Base-by-base conservation (phyloP, 257 asterid genomes). In the Verbena officinalis region DNA sequence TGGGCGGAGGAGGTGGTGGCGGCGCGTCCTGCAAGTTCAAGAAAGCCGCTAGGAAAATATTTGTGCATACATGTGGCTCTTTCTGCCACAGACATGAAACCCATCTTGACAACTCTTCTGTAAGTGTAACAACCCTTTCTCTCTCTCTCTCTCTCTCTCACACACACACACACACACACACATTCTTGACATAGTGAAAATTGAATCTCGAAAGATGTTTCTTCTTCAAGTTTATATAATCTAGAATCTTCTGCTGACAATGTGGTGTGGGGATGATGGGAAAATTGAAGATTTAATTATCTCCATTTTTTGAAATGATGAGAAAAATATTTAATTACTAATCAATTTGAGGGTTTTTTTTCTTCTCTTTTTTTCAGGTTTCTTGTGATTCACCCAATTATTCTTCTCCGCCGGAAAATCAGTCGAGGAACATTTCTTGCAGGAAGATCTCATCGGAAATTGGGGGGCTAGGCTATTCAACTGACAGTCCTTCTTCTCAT, bases 1-100 rank as follows among this genome's bases (percentile, higher is more conserved):
- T 77, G 87, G 80, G 83, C 71, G 86, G 83, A 42, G 87, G 61
- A 56, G 73, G 78, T 27, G 73, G 78, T 27, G 89, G 90, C 39
- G 88, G 92, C 69, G 82, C 74, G 21, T 79, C 87, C 22, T 65
- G 84, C 74, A 83, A 73, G 68, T 75, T 87, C 50, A 87, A 83
- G 88, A 84, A 67, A 76, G 97, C 83, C 51, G 95, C 91, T 54
- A 84, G 60, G 87, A 88, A 67, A 81, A 62, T 91, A 14, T 81
- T 88, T 48, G 79, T 80, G 4, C 87, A 79, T 65, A 81, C 94
- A 21, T 88, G 98, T 73, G 88, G 73, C 57, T 86, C 91, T 59
- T 79, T 81, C 73, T 77, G 90, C 65, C 77, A 75, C 34, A 52
- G 30, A 46, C 84, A 78, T 21, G 80, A 59, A 57, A 3, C 72